Percentiles rank a stretch among this genome's conserved stretches.
phyloP scores from a whole-genome alignment of 1,139 yeast species.

The Zhuliangozyma blackwelliae region DNA sequence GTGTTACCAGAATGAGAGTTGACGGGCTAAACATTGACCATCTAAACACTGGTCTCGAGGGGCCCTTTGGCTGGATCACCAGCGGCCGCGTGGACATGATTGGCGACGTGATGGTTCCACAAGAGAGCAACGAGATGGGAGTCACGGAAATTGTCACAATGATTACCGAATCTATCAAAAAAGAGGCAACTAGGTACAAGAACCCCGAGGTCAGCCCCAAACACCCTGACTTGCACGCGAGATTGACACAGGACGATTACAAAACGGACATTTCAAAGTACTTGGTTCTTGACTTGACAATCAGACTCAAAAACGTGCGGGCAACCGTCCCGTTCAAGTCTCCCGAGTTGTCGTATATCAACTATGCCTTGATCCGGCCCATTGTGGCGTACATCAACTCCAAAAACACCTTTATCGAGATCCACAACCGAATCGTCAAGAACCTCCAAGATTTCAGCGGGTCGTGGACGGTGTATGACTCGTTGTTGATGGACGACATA shows the following conservation, averaged over 20 bases:
- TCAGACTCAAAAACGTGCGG: conserved; percentile 76
- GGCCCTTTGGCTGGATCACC: conserved; percentile 97
- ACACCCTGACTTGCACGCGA: conserved; percentile 27
- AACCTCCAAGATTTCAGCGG: conserved; percentile 82
- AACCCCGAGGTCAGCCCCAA: conserved; percentile 30
- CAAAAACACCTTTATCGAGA: conserved; percentile 82
- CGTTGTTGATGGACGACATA: conserved; percentile 85
- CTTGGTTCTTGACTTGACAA: conserved; percentile 72
- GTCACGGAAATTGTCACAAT: conserved; percentile 36
- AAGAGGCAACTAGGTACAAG: conserved; percentile 36
- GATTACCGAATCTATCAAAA: conserved; percentile 37
- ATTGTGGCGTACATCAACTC: conserved; percentile 94
- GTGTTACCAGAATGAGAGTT: conserved; percentile 74
- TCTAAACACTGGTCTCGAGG: conserved; percentile 81
- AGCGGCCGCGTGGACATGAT: conserved; percentile 88
- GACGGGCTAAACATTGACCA: conserved; percentile 87
- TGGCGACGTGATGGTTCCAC: conserved; percentile 84
- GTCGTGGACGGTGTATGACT: conserved; percentile 93
- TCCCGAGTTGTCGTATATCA: conserved; percentile 78
- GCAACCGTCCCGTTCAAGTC: conserved; percentile 87
- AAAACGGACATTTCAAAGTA: conserved; percentile 42
- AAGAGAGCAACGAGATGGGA: conserved; percentile 46
- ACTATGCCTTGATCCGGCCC: conserved; percentile 88
- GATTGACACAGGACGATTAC: conserved; percentile 23
- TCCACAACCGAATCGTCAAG: conserved; percentile 80